Conservation (phyloP, 148 eudicot genomes). For the Fagopyrum tataricum region DNA sequence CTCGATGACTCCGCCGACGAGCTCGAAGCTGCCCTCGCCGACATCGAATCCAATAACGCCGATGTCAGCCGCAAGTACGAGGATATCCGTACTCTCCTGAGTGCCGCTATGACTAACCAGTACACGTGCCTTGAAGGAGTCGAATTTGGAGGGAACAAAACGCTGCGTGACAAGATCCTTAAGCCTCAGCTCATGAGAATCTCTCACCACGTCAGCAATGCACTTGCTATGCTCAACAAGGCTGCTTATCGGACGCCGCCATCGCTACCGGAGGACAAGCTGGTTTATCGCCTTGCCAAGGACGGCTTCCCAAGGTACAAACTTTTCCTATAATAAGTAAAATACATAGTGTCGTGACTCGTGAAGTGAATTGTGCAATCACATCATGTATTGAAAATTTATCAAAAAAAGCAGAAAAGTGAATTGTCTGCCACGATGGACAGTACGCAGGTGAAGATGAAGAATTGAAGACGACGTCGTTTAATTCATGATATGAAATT, state of each 20-base stretch:
- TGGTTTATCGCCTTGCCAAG: neutral
- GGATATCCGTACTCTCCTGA: slow-evolving; percentile 42
- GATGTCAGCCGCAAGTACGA: slow-evolving; percentile 19
- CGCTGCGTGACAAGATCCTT: slow-evolving; percentile 25
- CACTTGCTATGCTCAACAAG: slow-evolving; percentile 60
- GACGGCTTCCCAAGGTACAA: slow-evolving; percentile 10
- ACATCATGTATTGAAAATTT: neutral
- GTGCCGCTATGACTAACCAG: slow-evolving; percentile 87
- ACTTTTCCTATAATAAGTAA: too few species aligned
- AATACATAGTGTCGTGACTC: too few species aligned
- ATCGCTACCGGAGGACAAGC: neutral
- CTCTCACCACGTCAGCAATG: slow-evolving; percentile 71
- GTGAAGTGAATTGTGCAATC: neutral
- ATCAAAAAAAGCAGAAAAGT: neutral
- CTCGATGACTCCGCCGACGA: slow-evolving; percentile 42
- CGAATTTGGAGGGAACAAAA: slow-evolving; percentile 30
- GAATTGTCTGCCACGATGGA: neutral
- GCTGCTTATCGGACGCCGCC: neutral
- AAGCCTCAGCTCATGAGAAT: slow-evolving; percentile 28
- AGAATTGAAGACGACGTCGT: too few species aligned
- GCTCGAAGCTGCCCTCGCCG: slow-evolving; percentile 36
- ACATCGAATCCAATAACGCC: slow-evolving; percentile 13
- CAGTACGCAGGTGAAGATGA: neutral
- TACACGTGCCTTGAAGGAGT: slow-evolving; percentile 81
- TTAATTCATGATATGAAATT: too few species aligned